Evolutionary conservation across 495 filamentous ascomycete species (phyloP), one percentile per base, ranked within the genome.

Genomic region (Talaromyces trachyspermus): DNA sequence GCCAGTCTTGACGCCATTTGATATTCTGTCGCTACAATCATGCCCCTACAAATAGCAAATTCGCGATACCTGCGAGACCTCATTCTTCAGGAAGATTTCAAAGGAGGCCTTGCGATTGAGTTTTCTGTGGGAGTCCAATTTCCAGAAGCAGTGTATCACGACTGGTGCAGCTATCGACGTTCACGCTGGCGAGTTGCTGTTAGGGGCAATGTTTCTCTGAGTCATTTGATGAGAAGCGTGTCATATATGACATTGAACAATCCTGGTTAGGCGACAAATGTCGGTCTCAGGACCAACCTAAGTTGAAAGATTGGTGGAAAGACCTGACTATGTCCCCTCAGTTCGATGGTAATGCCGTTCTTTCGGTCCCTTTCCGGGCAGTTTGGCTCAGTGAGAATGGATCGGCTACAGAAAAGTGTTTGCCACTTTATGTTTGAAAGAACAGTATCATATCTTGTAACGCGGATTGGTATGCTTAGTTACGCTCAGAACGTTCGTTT

Each of bases 201-300:
- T 19, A 37, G 35, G 35, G 35, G 35, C 35, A 14, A 37, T 37
- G 35, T 17, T 37, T 37, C 35, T 37, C 35, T 37, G 35, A 37
- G 14, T 37, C 35, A 37, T 37, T 37, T 37, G 35, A 37, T 19
- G 35, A 37, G 17, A 9, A 37, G 35, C 35, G 35, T 37, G 19
- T 37, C 35, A 17, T 17, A 9, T 17, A 37, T 8, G 35, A 37
- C 8, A 37, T 37, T 37, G n/a, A 17, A 37, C 35, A 37, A 17
- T 37, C 19, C 14, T 12, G 19, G 8, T 17, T 37, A 14, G 35
- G 19, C 9, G 35, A 37, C 19, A 12, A 19, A 14, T 14, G 19
- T 19, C 35, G 17, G 17, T 17, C 35, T 2, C n/a, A 17, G 35
- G 14, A 37, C 35, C 35, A 17, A 37, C 35, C 35, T 17, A 17